A percentile compares a stretch with the other conserved stretches of the same genome.
Conservation (phyloP, 1,284 basidiomycete genomes). For the Leccinum fallax region DNA sequence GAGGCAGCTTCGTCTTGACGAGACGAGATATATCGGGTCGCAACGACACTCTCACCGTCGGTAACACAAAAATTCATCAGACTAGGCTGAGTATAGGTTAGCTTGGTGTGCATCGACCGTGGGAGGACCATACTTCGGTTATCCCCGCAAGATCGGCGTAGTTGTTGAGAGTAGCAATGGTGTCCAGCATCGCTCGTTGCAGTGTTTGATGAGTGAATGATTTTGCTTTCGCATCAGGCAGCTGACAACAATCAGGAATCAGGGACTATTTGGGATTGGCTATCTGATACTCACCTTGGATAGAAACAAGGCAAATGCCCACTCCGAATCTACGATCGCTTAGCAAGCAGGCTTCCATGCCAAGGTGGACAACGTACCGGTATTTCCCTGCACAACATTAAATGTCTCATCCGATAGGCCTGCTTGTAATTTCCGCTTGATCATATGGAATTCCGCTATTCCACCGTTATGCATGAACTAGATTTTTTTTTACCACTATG, state of each 20-base stretch:
- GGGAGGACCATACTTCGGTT: constrained; percentile 54
- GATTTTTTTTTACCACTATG: background rate
- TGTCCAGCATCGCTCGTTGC: constrained; percentile 84
- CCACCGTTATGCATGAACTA: constrained; percentile 97
- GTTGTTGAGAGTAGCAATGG: constrained; percentile 77
- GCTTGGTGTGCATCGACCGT: constrained; percentile 5
- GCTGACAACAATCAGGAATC: constrained; percentile 44
- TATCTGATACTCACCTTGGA: constrained; percentile 60
- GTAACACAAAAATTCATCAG: constrained; percentile 97
- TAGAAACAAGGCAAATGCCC: constrained; percentile 91
- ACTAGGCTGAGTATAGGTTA: constrained; percentile 61
- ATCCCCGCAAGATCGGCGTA: constrained; percentile 77
- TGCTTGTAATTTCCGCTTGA: constrained; percentile 82
- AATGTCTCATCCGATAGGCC: constrained; percentile 82
- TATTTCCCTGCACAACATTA: constrained; percentile 86
- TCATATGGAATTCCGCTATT: constrained; percentile 77
- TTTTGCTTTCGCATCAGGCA: constrained; percentile 77
- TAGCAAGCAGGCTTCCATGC: background rate
- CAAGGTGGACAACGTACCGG: constrained; percentile 55
- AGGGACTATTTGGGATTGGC: background rate
- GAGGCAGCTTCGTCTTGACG: constrained; percentile 92
- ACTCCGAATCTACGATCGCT: constrained; percentile 77
- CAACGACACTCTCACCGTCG: constrained; percentile 91
- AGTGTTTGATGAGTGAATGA: constrained; percentile 66
- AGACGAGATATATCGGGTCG: constrained; percentile 93